Percentiles rank a stretch among this genome's conserved stretches.
phyloP scores from a whole-genome alignment of 345 rosid genomes.

The Carallia pectinifolia region DNA sequence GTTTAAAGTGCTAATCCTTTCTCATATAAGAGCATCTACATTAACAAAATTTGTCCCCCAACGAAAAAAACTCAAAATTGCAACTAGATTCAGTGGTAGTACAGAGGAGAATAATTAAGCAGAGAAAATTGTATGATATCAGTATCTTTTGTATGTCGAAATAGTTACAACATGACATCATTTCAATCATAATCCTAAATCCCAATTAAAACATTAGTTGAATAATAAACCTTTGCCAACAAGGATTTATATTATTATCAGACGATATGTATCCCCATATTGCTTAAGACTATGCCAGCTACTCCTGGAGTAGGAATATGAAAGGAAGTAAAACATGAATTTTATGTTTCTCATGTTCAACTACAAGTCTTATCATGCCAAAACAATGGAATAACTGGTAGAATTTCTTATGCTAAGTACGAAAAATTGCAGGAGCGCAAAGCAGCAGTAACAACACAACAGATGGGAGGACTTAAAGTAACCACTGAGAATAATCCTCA shows the following conservation, averaged over 20 bases:
- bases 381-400: background rate
- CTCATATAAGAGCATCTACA: background rate
- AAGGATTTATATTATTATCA: background rate
- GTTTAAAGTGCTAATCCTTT: background rate
- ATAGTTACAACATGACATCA: no score
- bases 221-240: no score
- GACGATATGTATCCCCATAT: background rate
- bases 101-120: background rate
- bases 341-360: background rate
- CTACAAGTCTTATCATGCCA: background rate
- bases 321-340: background rate
- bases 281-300: background rate
- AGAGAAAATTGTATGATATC: background rate
- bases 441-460: background rate
- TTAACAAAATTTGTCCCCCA: background rate
- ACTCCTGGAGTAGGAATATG: background rate
- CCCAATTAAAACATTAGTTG: no score
- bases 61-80: background rate
- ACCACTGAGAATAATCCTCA: constrained; percentile 11
- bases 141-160: no score
- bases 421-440: background rate
- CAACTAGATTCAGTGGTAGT: background rate
- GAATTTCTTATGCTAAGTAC: background rate
- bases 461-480: background rate
- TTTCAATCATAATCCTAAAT: no score